These are phyloP conservation scores for Castanea mollissima DNA, from an alignment of 306 rosid genomes.

Conservation along the genomic window DNA sequence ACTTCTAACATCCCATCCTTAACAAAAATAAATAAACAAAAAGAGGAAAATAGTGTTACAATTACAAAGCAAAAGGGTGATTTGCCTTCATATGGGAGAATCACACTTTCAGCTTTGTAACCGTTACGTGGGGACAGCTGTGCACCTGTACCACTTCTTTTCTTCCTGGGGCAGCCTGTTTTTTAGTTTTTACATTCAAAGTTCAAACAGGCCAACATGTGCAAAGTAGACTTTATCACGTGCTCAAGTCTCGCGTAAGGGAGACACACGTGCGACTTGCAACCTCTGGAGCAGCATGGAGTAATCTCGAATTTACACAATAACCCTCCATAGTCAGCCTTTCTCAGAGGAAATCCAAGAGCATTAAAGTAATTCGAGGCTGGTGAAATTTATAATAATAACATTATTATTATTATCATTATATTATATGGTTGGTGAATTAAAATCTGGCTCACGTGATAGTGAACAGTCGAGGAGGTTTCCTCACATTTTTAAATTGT, in stretches of 20 bases:
- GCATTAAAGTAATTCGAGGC: background rate
- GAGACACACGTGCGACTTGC: slow-evolving; percentile 64
- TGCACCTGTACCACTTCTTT: background rate
- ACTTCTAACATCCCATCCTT: no score
- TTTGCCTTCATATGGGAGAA: slow-evolving; percentile 12
- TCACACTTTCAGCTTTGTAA: slow-evolving; percentile 28
- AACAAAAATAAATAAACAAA: no score
- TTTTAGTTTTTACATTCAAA: background rate
- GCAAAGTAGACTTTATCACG: slow-evolving; percentile 39
- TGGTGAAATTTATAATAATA: no score
- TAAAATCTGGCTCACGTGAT: slow-evolving; percentile 31
- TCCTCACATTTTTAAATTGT: slow-evolving; percentile 12
- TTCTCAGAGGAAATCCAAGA: background rate
- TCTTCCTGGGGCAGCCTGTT: background rate
- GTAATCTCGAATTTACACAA: background rate
- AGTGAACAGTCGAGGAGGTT: slow-evolving; percentile 23
- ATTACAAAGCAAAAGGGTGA: background rate
- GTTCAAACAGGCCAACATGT: slow-evolving; percentile 22
- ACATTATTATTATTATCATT: background rate
- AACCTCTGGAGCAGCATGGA: slow-evolving; percentile 45
- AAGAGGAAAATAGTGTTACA: no score
- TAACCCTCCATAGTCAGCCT: background rate
- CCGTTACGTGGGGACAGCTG: slow-evolving; percentile 39
- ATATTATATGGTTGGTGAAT: slow-evolving; percentile 12
- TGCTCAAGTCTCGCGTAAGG: slow-evolving; percentile 24